A percentile compares a stretch with the other conserved stretches of the same genome.
These are phyloP conservation scores for Solanum gandarillasii DNA, from an alignment of 257 asterid genomes.

Conservation along the genomic window DNA sequence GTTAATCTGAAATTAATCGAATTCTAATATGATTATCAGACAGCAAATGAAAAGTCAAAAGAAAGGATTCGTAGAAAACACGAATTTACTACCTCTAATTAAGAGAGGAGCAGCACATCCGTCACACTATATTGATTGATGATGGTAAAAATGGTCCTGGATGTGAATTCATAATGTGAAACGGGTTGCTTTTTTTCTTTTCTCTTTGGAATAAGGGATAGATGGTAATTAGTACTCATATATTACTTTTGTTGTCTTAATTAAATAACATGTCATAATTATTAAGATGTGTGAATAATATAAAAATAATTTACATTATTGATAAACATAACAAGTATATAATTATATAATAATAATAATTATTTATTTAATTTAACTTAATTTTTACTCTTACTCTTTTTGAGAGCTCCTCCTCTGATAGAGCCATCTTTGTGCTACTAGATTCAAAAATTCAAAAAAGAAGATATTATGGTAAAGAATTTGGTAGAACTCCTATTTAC, in stretches of 20 bases:
- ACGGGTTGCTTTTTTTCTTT: not conserved
- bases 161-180: not conserved
- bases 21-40: too few relatives aligned
- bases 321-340: too few relatives aligned
- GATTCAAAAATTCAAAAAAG: not conserved
- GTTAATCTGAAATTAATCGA: too few relatives aligned
- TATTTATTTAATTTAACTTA: not conserved
- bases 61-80: too few relatives aligned
- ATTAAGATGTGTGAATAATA: too few relatives aligned
- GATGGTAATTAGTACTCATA: not conserved
- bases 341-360: not conserved
- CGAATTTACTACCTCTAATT: too few relatives aligned
- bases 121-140: too few relatives aligned
- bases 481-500: not conserved
- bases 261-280: not conserved
- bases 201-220: not conserved
- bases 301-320: too few relatives aligned
- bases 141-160: not conserved
- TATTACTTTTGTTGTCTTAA: not conserved
- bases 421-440: constrained; percentile 1
- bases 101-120: too few relatives aligned
- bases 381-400: not conserved
- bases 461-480: not conserved
- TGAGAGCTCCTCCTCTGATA: not conserved
- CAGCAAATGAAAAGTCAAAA: too few relatives aligned